A percentile compares a stretch with the other conserved stretches of the same genome.
Evolutionary conservation across 495 filamentous ascomycete genomes (phyloP).

Genomic region (Aeminium ludgeri): DNA sequence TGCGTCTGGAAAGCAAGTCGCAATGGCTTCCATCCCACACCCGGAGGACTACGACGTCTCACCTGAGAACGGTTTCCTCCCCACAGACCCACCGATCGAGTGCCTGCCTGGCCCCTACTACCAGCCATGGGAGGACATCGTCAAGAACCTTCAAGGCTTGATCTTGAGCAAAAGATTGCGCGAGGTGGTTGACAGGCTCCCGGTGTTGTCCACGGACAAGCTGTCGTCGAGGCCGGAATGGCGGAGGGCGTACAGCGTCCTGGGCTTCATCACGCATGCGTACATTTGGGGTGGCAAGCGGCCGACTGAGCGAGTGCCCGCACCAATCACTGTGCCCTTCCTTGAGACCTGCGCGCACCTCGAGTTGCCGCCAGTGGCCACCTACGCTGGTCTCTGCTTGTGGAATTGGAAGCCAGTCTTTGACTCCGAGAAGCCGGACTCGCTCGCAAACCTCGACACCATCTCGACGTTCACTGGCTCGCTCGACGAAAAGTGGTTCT

Average conservation of each 20-base stretch:
- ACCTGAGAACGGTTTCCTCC: conserved; percentile 72
- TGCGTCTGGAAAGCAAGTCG: conserved; percentile 12
- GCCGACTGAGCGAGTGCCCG: conserved; percentile 64
- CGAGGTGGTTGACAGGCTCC: conserved; percentile 56
- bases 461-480: conserved; percentile 88
- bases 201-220: conserved; percentile 62
- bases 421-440: conserved; percentile 57
- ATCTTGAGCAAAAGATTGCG: conserved; percentile 69
- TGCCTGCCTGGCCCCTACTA: conserved; percentile 78
- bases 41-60: conserved; percentile 80
- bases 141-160: conserved; percentile 69
- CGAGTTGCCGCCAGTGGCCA: conserved; percentile 83
- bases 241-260: conserved; percentile 74
- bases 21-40: conserved; percentile 70
- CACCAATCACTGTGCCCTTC: conserved; percentile 68
- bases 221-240: conserved; percentile 74
- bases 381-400: conserved; percentile 76
- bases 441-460: conserved; percentile 68
- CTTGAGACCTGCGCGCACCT: conserved; percentile 61
- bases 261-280: conserved; percentile 76
- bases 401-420: conserved; percentile 97
- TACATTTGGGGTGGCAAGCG: conserved; percentile 89
- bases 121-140: conserved; percentile 74
- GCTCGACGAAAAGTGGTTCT: conserved; percentile 96
- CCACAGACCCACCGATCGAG: conserved; percentile 61